These are phyloP conservation scores for Oryza nivara DNA, from an alignment of 176 grass and related monocot genomes.

Conservation along the genomic window DNA sequence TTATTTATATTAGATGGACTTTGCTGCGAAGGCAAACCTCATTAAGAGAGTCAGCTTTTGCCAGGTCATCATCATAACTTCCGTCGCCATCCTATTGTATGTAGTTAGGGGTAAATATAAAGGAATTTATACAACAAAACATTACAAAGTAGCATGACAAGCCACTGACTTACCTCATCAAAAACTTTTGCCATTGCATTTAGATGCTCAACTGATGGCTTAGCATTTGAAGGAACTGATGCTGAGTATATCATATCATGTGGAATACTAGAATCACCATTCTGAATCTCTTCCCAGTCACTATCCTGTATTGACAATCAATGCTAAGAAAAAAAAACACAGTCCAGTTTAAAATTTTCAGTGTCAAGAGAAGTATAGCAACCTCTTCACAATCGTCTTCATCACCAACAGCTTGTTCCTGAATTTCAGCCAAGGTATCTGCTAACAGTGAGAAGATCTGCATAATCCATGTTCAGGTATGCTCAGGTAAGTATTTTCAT, in stretches of 20 bases:
- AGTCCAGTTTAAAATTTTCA: conserved; percentile 1
- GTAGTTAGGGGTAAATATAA: background rate
- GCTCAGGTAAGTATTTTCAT: background rate
- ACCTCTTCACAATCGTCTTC: conserved; percentile 68
- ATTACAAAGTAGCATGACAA: background rate
- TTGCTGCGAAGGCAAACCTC: conserved; percentile 59
- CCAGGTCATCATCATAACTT: conserved; percentile 74
- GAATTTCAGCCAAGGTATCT: conserved; percentile 83
- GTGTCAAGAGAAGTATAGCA: conserved; percentile 24
- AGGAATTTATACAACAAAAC: conserved; percentile 34
- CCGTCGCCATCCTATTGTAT: conserved; percentile 56
- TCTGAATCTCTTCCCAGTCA: conserved; percentile 83
- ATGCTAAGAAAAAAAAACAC: background rate
- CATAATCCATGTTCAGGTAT: conserved; percentile 44
- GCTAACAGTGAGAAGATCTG: conserved; percentile 88
- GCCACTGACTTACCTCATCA: conserved; percentile 60
- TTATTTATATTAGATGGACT: conserved; percentile 22
- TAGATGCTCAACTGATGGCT: conserved; percentile 73
- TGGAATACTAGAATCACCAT: conserved; percentile 37
- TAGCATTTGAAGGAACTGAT: conserved; percentile 64
- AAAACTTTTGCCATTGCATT: conserved; percentile 88
- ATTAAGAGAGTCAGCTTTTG: conserved; percentile 74
- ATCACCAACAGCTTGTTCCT: conserved; percentile 65
- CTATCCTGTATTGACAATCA: conserved; percentile 65
- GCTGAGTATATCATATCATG: conserved; percentile 67